Base-by-base conservation (phyloP, 225 moss, liverwort and hornwort genomes). In the Thuidium tamariscinum region DNA sequence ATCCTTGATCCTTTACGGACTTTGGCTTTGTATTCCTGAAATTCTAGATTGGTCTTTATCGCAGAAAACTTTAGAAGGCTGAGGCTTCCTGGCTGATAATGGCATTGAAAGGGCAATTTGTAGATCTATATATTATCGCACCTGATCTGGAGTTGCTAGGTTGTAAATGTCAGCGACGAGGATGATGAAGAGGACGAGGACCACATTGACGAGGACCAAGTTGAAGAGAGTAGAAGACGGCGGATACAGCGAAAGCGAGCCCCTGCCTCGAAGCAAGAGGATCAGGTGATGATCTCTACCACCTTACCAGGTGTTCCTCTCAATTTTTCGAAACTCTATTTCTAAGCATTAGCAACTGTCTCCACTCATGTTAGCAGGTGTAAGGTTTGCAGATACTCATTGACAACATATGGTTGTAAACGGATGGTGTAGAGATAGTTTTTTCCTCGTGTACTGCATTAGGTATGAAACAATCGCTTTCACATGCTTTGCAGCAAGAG, bases 141-240 rank as follows among this genome's bases (percentile, higher is more conserved):
- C n/a, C 85, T 93, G 84, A 91, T 82, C 57, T 88, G 80, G 88
- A 78, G 65, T 66, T 88, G 41, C 57, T 83, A 93, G 93, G 86
- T 78, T 85, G 89, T 86, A 73, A 91, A 72, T 89, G 83, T 89
- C 77, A 91, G 92, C 66, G 93, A 94, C 68, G 87, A 91, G 30
- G 93, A 93, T 69, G 92, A 92, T 20, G 88, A 91, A 8, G 93
- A 93, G 42, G 93, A 92, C 41, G 92, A 92, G 84, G 86, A 94
- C 36, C 87, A 92, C 67, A 37, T 88, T 74, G 88, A 92, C 44
- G 88, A 90, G 73, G 85, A 85, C 36, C 87, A 79, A 82, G 68
- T 67, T 87, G 89, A 68, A 27, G 89, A 85, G 44, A 77, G 81
- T 60, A 88, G 71, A 60, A 88, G 85, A 83, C 69, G 63, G 46